phyloP scores from a whole-genome alignment of 352 stramenopile genomes.

The Globisporangium spiculum region DNA sequence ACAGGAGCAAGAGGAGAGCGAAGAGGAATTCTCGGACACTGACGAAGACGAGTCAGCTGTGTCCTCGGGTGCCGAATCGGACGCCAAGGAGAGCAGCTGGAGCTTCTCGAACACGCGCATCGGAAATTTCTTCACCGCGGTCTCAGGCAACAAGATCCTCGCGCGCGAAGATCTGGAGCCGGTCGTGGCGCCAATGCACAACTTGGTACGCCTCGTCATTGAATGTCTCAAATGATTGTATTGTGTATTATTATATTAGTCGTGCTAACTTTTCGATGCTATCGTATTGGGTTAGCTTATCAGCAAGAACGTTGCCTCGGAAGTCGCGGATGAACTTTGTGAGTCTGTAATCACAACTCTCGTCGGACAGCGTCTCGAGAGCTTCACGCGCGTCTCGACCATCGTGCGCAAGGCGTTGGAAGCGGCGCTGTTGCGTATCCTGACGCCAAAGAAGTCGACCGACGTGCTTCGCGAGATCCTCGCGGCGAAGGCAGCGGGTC shows the following conservation, averaged over 20 bases:
- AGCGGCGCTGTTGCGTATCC: conserved; percentile 91
- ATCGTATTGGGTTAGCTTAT: conserved; percentile 68
- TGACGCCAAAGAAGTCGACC: conserved; percentile 94
- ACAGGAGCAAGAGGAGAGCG: conserved; percentile 67
- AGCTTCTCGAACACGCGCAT: conserved; percentile 82
- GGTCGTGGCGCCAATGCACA: conserved; percentile 92
- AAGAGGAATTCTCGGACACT: conserved; percentile 63
- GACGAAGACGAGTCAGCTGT: conserved; percentile 59
- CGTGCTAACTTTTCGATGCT: not conserved
- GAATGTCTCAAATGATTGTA: not conserved
- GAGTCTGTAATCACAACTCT: conserved; percentile 93
- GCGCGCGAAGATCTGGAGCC: conserved; percentile 91
- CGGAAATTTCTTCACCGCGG: conserved; percentile 74
- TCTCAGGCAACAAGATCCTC: conserved; percentile 93
- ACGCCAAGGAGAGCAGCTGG: conserved; percentile 59
- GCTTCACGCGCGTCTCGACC: conserved; percentile 89
- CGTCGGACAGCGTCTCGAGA: conserved; percentile 94
- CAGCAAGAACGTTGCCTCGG: conserved; percentile 96
- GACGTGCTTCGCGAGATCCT: conserved; percentile 95
- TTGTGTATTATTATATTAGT: not conserved
- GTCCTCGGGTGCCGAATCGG: conserved; percentile 70
- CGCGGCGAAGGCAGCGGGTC: conserved; percentile 76
- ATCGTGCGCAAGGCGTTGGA: conserved; percentile 95
- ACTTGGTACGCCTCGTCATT: conserved; percentile 54
- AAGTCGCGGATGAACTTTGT: conserved; percentile 95